These are phyloP conservation scores for Pyrenula massariospora DNA, from an alignment of 495 filamentous ascomycete species.

Conservation along the genomic window DNA sequence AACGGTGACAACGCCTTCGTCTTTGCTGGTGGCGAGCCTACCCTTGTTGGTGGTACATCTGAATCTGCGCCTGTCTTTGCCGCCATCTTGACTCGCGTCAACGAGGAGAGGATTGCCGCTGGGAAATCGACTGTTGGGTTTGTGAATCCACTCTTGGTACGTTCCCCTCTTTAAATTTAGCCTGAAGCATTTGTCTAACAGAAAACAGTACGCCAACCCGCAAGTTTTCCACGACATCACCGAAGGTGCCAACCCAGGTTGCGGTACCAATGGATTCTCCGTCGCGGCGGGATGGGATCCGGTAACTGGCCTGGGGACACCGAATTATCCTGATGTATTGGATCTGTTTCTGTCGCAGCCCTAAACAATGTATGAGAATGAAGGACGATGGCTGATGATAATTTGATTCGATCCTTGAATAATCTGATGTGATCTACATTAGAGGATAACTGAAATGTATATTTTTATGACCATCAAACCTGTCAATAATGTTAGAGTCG, in stretches of 20 bases:
- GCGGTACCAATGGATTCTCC: constrained; percentile 34
- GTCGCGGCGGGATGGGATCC: constrained; percentile 42
- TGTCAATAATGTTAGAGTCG: too few species aligned
- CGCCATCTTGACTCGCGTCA: constrained; percentile 28
- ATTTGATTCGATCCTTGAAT: too few species aligned
- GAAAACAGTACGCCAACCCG: constrained; percentile 33
- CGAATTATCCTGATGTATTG: constrained; percentile 37
- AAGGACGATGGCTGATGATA: too few species aligned
- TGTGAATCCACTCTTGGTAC: constrained; percentile 3
- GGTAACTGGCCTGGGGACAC: constrained; percentile 41
- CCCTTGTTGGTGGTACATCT: constrained; percentile 23
- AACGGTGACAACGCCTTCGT: constrained; percentile 15
- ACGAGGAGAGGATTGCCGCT: constrained; percentile 44
- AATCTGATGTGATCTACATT: too few species aligned
- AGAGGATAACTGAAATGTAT: too few species aligned
- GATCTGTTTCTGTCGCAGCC: constrained; percentile 23
- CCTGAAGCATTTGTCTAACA: too few species aligned
- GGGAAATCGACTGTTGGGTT: constrained; percentile 18
- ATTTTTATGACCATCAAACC: too few species aligned
- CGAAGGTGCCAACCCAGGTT: constrained; percentile 32
- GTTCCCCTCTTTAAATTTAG: background rate
- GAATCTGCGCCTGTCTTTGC: constrained; percentile 6
- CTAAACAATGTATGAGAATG: too few species aligned
- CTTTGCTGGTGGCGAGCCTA: constrained; percentile 8
- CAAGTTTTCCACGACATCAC: constrained; percentile 37